phyloP scores from a whole-genome alignment of 352 stramenopile species.

The Phytopythium sindhum region DNA sequence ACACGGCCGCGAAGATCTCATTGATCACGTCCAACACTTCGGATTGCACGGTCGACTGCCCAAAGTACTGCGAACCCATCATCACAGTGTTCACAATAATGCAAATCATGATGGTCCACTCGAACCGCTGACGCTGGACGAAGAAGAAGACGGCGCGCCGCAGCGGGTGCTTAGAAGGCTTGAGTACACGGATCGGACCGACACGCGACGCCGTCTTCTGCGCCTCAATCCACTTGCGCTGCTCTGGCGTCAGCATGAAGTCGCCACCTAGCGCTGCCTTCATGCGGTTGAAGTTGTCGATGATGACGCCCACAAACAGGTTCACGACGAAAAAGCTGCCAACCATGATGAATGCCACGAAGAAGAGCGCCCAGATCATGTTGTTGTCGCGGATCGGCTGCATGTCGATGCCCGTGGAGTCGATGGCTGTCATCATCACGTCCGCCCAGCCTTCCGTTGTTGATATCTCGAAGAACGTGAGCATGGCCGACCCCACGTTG shows the following conservation, averaged over 20 bases:
- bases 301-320: slow-evolving; percentile 92
- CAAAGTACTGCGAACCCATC: slow-evolving; percentile 88
- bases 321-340: slow-evolving; percentile 94
- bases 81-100: slow-evolving; percentile 90
- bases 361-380: slow-evolving; percentile 79
- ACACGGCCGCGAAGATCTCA: slow-evolving; percentile 84
- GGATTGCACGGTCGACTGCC: slow-evolving; percentile 55
- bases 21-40: slow-evolving; percentile 73
- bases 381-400: slow-evolving; percentile 89
- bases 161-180: slow-evolving; percentile 43
- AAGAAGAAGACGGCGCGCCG: slow-evolving; percentile 65
- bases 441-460: slow-evolving; percentile 92
- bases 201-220: slow-evolving; percentile 63
- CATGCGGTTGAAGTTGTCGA: slow-evolving; percentile 94
- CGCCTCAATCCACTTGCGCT: slow-evolving; percentile 89
- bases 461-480: slow-evolving; percentile 92
- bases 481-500: slow-evolving; percentile 77
- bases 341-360: slow-evolving; percentile 90
- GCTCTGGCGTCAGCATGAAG: slow-evolving; percentile 84
- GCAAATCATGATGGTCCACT: slow-evolving; percentile 85
- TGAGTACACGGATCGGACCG: slow-evolving; percentile 55
- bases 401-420: slow-evolving; percentile 87
- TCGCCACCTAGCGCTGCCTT: slow-evolving; percentile 71
- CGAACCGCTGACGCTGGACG: slow-evolving; percentile 69
- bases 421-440: slow-evolving; percentile 90